Base-by-base conservation (phyloP, 257 asterid species). In the Penstemon eatonii region DNA sequence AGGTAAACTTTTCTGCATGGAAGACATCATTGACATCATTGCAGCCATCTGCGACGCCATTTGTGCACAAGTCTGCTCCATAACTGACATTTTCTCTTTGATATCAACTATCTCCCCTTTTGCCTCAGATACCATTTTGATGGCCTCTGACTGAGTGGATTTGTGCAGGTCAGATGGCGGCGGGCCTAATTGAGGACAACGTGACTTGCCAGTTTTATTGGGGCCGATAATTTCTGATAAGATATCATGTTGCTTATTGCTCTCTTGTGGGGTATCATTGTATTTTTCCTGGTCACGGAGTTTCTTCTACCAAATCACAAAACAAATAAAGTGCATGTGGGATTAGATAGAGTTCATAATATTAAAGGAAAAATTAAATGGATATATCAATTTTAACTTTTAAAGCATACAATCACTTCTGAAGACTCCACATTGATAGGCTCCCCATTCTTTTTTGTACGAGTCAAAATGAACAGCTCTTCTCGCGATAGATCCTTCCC, bases 61-160 rank as follows among this genome's bases (percentile, higher is more conserved):
- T 70, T 76, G 79, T 0, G 77, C 70, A 73, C 84, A 80, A 46
- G 81, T 70, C 73, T 76, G 75, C 75, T 80, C 84, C 84, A 80
- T 66, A 52, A 72, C 66, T 44, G 63, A 60, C 84, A 80, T 57
- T 60, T 68, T 68, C 68, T 70, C 67, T 71, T 70, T 80, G 75
- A 80, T 67, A 56, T 76, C 79, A 18, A 6, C 59, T 57, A 80
- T 76, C 76, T 76, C 84, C 6, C 72, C 53, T 55, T 76, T 80
- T 12, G 77, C 75, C 45, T 75, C 76, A 3, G 70, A 42, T 12
- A 61, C 81, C 73, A 62, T 55, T 65, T 61, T 68, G 25, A 12
- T n/a, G 42, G 80, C 72, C 71, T 63, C 78, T 0, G 58, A 53
- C 49, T 38, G 56, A 50, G 68, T 42, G n/a, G 67, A 56, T 54